Conservation (phyloP, 108 stramenopile species). For the Cyclotella choctawhatcheeana region DNA sequence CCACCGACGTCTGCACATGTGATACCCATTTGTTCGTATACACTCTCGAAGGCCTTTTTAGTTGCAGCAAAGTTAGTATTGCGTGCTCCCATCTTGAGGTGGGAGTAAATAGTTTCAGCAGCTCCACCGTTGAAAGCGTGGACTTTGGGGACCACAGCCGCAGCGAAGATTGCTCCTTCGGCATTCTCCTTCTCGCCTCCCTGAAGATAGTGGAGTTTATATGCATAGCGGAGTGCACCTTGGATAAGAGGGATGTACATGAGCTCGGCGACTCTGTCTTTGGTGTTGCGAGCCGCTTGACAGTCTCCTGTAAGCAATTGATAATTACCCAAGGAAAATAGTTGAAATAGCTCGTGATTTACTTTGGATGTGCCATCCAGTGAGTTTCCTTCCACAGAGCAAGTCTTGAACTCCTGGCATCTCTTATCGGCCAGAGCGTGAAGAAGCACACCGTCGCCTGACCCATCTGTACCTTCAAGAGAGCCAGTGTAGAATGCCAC, state of each 20-base stretch:
- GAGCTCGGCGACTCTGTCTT: constrained; percentile 54
- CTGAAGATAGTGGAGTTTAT: constrained; percentile 50
- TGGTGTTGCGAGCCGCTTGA: constrained; percentile 44
- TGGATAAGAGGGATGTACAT: constrained; percentile 83
- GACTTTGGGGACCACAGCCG: constrained; percentile 70
- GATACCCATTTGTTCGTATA: constrained; percentile 68
- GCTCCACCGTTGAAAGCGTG: constrained; percentile 53
- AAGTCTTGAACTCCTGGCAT: constrained; percentile 65
- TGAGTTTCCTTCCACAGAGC: constrained; percentile 54
- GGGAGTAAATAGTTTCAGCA: constrained; percentile 72
- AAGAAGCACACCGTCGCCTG: constrained; percentile 56
- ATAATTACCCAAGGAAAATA: constrained; percentile 58
- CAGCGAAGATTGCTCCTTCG: constrained; percentile 79
- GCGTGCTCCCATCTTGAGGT: constrained; percentile 53
- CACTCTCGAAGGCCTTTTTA: constrained; percentile 71
- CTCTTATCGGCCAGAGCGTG: constrained; percentile 71
- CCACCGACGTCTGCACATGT: constrained; percentile 74
- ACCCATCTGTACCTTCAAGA: constrained; percentile 59
- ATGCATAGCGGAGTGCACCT: constrained; percentile 73
- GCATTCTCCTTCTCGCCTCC: constrained; percentile 63
- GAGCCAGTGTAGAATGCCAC: constrained; percentile 68
- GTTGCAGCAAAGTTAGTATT: constrained; percentile 54
- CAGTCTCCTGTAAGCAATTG: constrained; percentile 61
- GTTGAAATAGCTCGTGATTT: constrained; percentile 58
- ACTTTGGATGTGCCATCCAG: constrained; percentile 54